Conservation (phyloP, 2,329 filamentous ascomycete genomes). For the Lasiodiplodia theobromae region DNA sequence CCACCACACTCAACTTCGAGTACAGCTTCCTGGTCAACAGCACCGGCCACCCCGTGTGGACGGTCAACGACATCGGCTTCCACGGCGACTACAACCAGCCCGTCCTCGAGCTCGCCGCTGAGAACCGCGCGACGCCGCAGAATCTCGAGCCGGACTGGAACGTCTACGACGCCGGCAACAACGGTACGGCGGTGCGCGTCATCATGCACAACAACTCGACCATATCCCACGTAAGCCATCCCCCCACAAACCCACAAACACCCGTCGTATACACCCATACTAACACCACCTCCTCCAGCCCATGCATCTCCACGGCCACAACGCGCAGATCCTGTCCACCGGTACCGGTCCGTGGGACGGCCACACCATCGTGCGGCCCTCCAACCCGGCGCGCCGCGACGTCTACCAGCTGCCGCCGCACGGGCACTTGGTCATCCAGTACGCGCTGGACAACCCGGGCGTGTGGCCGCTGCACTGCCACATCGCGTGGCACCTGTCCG, state of each 20-base stretch:
- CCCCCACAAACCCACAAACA: conserved; percentile 30
- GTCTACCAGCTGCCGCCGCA: conserved; percentile 39
- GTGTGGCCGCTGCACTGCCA: conserved; percentile 48
- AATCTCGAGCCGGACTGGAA: conserved; percentile 37
- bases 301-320: conserved; percentile 55
- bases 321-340: conserved; percentile 53
- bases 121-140: conserved; percentile 35
- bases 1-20: background rate
- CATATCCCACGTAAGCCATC: conserved; percentile 37
- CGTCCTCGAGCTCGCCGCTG: conserved; percentile 44
- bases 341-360: conserved; percentile 52
- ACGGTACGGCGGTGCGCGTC: conserved; percentile 46
- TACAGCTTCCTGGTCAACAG: background rate
- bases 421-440: conserved; percentile 43
- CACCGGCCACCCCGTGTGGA: conserved; percentile 16
- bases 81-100: conserved; percentile 50
- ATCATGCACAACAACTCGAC: conserved; percentile 43
- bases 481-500: conserved; percentile 43
- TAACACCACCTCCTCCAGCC: background rate
- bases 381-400: conserved; percentile 50
- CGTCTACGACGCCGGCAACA: conserved; percentile 49
- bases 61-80: conserved; percentile 17
- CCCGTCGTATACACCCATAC: conserved; percentile 35
- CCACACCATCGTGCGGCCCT: conserved; percentile 41
- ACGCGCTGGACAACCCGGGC: conserved; percentile 44